phyloP scores from a whole-genome alignment of 768 basidiomycete genomes.

The Pilatotrama ljubarskyi region DNA sequence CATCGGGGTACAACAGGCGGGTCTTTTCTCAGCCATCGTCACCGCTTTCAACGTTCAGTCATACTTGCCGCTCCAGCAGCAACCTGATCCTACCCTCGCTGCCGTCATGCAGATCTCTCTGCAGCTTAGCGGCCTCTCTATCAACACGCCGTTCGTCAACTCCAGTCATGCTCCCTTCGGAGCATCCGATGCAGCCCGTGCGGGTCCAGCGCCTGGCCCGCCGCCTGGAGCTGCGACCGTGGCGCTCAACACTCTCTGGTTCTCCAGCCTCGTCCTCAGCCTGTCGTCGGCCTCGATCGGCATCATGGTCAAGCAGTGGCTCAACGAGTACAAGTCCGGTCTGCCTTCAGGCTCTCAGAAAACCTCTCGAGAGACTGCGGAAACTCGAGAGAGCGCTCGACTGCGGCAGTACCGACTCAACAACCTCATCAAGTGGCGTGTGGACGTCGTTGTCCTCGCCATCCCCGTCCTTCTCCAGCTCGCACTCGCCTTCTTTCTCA shows the following conservation, averaged over 20 bases:
- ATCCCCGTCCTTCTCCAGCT: slow-evolving; percentile 3
- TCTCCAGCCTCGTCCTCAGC: slow-evolving; percentile 2
- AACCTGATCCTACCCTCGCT: too few relatives aligned
- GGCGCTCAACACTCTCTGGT: slow-evolving; percentile 5
- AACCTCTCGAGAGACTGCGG: too few relatives aligned
- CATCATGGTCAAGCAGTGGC: slow-evolving; percentile 5
- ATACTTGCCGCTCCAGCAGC: too few relatives aligned
- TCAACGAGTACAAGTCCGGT: background rate
- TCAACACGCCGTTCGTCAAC: too few relatives aligned
- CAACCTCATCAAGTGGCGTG: background rate
- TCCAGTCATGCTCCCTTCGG: background rate
- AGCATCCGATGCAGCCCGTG: background rate
- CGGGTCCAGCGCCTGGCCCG: background rate
- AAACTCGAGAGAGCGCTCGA: background rate
- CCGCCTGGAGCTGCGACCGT: background rate
- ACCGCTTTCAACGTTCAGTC: too few relatives aligned
- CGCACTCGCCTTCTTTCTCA: background rate
- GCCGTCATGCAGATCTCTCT: too few relatives aligned
- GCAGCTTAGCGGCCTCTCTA: too few relatives aligned
- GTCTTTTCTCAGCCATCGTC: too few relatives aligned
- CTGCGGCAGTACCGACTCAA: background rate
- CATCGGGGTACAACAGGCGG: too few relatives aligned
- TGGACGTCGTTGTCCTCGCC: background rate
- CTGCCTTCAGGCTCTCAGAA: background rate
- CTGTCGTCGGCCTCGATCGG: background rate